phyloP scores from a whole-genome alignment of 1,284 basidiomycete species.

The Ganoderma sinense region DNA sequence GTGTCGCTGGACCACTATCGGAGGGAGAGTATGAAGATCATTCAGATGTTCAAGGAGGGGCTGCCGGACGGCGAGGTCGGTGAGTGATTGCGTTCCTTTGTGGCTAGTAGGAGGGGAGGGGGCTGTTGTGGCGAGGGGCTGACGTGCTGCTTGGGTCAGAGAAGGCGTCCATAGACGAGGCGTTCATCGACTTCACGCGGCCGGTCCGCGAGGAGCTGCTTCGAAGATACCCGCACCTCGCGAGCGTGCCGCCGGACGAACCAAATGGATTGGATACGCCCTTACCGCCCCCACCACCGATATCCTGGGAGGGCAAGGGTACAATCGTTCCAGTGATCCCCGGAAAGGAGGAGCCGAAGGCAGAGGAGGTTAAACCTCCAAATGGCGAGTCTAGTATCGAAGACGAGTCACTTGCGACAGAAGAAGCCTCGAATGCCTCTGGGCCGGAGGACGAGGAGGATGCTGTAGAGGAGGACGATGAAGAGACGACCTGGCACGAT shows the following conservation, averaged over 20 bases:
- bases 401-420: conserved; percentile 11
- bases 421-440: conserved; percentile 11
- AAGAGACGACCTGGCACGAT: conserved; percentile 84
- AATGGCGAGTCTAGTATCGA: conserved; percentile 11
- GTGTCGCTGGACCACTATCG: conserved; percentile 96
- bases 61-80: conserved; percentile 78
- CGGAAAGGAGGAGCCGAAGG: conserved; percentile 23
- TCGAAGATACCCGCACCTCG: conserved; percentile 79
- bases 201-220: conserved; percentile 80
- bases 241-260: conserved; percentile 71
- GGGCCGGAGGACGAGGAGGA: conserved; percentile 26
- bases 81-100: conserved; percentile 39
- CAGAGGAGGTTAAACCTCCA: conserved; percentile 7
- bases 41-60: conserved; percentile 85
- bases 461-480: conserved; percentile 43
- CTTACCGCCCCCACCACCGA: conserved; percentile 79
- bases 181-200: conserved; percentile 89
- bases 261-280: conserved; percentile 81
- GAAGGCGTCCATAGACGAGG: conserved; percentile 86
- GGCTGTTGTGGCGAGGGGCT: background rate
- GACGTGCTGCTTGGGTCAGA: conserved; percentile 69
- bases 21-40: conserved; percentile 89
- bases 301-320: conserved; percentile 74
- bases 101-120: background rate
- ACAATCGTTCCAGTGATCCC: conserved; percentile 72